A percentile compares a stretch with the other conserved stretches of the same genome.
phyloP scores from a whole-genome alignment of 495 filamentous ascomycete genomes.

The Hyaloscypha variabilis region DNA sequence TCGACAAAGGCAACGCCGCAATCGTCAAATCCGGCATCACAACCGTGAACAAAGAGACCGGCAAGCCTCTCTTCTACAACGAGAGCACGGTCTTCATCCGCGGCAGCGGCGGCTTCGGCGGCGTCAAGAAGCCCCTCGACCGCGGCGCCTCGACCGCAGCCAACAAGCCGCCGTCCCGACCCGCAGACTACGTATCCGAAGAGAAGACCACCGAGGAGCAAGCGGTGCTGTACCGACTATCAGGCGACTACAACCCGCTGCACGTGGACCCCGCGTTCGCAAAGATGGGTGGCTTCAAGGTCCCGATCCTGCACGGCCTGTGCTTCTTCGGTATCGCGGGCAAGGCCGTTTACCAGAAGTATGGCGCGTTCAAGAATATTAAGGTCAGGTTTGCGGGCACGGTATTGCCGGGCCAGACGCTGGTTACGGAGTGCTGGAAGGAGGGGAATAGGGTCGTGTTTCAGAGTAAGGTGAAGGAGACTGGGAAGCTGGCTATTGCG shows the following conservation, averaged over 20 bases:
- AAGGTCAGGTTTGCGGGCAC: slow-evolving; percentile 96
- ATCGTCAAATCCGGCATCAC: slow-evolving; percentile 78
- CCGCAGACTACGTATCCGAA: slow-evolving; percentile 81
- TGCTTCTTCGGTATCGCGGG: slow-evolving; percentile 93
- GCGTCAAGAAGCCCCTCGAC: slow-evolving; percentile 74
- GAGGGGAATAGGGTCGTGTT: slow-evolving; percentile 87
- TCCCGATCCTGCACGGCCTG: slow-evolving; percentile 90
- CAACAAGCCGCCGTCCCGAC: slow-evolving; percentile 76
- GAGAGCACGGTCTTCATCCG: slow-evolving; percentile 90
- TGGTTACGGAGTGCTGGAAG: slow-evolving; percentile 98
- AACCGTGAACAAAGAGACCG: slow-evolving; percentile 77
- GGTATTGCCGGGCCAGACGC: slow-evolving; percentile 90
- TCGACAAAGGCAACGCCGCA: slow-evolving; percentile 93
- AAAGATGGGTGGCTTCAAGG: slow-evolving; percentile 95
- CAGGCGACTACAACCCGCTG: slow-evolving; percentile 86
- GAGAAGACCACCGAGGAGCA: slow-evolving; percentile 92
- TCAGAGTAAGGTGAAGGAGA: slow-evolving; percentile 94
- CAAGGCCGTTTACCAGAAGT: slow-evolving; percentile 86
- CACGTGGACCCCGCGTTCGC: slow-evolving; percentile 95
- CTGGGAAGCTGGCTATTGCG: slow-evolving; percentile 88
- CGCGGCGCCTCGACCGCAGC: slow-evolving; percentile 77
- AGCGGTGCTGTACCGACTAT: slow-evolving; percentile 92
- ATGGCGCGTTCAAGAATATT: slow-evolving; percentile 85
- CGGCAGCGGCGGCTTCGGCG: slow-evolving; percentile 90
- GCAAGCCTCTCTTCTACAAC: slow-evolving; percentile 95